Evolutionary conservation across 2,329 filamentous ascomycete species (phyloP).

Genomic region (Exutisphaerella laricina): DNA sequence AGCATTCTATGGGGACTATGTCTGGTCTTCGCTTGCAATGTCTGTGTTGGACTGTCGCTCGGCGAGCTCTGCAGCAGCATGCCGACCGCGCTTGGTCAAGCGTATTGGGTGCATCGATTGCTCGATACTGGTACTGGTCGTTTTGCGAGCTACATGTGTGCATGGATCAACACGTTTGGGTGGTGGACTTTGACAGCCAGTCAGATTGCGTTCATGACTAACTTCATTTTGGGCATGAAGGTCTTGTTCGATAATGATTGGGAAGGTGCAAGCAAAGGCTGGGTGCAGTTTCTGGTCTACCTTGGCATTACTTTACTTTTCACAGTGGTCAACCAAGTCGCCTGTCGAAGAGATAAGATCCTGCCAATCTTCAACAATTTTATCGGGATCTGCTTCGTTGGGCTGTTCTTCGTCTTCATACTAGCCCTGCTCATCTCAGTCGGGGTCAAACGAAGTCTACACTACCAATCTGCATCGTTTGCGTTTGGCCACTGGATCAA

Average conservation of each 20-base stretch:
- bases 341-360: constrained; percentile 46
- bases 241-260: constrained; percentile 48
- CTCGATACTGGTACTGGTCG: constrained; percentile 40
- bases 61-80: constrained; percentile 54
- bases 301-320: constrained; percentile 46
- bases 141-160: constrained; percentile 52
- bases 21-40: constrained; percentile 46
- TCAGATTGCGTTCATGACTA: constrained; percentile 54
- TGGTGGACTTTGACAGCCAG: constrained; percentile 55
- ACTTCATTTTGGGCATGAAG: constrained; percentile 54
- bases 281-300: constrained; percentile 53
- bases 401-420: constrained; percentile 49
- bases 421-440: constrained; percentile 50
- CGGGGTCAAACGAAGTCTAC: constrained; percentile 40
- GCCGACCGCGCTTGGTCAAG: constrained; percentile 57
- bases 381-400: constrained; percentile 49
- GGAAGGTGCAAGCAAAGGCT: constrained; percentile 43
- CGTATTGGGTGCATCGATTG: constrained; percentile 51
- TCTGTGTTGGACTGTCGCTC: constrained; percentile 51
- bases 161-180: constrained; percentile 57
- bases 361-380: constrained; percentile 54
- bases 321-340: constrained; percentile 48
- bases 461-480: constrained; percentile 48
- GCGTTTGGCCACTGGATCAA: constrained; percentile 51
- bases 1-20: constrained; percentile 52